Base-by-base conservation (phyloP, 352 stramenopile genomes). In the Globisporangium megalacanthum region DNA sequence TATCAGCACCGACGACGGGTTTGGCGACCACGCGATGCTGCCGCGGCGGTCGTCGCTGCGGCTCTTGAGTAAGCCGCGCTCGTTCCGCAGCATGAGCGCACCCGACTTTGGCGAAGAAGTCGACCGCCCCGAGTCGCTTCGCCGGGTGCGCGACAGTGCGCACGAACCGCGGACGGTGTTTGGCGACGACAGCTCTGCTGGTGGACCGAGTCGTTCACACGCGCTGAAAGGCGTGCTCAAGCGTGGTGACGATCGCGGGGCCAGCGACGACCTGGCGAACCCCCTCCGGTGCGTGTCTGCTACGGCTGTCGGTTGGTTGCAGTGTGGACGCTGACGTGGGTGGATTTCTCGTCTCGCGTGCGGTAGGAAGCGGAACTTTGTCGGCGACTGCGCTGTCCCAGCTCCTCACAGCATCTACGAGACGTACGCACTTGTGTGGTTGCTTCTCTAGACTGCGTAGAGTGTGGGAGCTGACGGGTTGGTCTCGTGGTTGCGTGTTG, bases 61-160 rank as follows among this genome's bases (percentile, higher is more conserved):
- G 22, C 41, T 54, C 37, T 25, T 60, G 8, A 49, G 55, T 11
- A 51, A 49, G 10, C 49, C 55, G 41, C 67, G 75, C 42, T 77
- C 73, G 10, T 64, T 67, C 33, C 68, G 83, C 56, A 91, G 80
- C 42, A 88, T 93, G 78, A 91, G 80, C 51, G 77, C 76, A 33
- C 80, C 80, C n/a, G 80, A 93, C 55, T 77, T 86, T 51, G 62
- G 65, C 0, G 80, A 93, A 44, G 80, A 92, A n/a, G 48, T 84
- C 17, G 63, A 69, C 2, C 66, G 61, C 15, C n/a, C 44, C 0
- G 62, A 70, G 15, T 61, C 54, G 9, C 33, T 52, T 6, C 75
- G 62, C 37, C 69, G 64, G 41, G 56, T 54, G 9, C 64, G 73
- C 10, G 73, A 83, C 22, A 86, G 69, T 49, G 52, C 60, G 5